Percentiles rank a stretch among this genome's conserved stretches.
Conservation (phyloP, 1,284 basidiomycete genomes). For the Malassezia sympodialis region DNA sequence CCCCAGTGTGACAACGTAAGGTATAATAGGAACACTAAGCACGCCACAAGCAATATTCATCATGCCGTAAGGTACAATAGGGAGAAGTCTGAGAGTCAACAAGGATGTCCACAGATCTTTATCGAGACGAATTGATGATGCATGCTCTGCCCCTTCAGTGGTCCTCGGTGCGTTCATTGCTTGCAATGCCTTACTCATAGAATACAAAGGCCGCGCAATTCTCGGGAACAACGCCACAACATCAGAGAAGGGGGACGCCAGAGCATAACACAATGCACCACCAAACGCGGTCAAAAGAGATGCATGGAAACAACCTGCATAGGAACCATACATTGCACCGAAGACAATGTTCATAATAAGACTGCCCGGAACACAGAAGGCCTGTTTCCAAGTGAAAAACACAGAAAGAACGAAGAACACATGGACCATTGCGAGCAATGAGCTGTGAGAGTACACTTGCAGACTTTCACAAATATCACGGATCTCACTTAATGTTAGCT, state of each 20-base stretch:
- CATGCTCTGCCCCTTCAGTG: background rate
- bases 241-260: constrained; percentile 31
- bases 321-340: constrained; percentile 45
- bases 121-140: background rate
- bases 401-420: constrained; percentile 33
- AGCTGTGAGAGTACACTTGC: constrained; percentile 32
- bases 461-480: constrained; percentile 34
- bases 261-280: constrained; percentile 41
- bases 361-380: constrained; percentile 42
- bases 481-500: constrained; percentile 40
- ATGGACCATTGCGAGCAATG: constrained; percentile 25
- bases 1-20: constrained; percentile 35
- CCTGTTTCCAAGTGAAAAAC: constrained; percentile 47
- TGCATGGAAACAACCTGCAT: constrained; percentile 36
- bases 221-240: constrained; percentile 35
- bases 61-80: constrained; percentile 43
- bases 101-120: constrained; percentile 41
- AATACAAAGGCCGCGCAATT: constrained; percentile 32
- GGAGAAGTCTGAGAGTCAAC: constrained; percentile 40
- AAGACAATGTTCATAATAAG: constrained; percentile 46
- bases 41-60: constrained; percentile 47
- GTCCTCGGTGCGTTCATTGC: background rate
- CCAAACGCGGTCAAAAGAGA: constrained; percentile 40
- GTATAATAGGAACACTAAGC: constrained; percentile 39
- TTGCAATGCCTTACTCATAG: constrained; percentile 33